Base-by-base conservation (phyloP, 768 basidiomycete genomes). In the Leccinum disarticulatum region DNA sequence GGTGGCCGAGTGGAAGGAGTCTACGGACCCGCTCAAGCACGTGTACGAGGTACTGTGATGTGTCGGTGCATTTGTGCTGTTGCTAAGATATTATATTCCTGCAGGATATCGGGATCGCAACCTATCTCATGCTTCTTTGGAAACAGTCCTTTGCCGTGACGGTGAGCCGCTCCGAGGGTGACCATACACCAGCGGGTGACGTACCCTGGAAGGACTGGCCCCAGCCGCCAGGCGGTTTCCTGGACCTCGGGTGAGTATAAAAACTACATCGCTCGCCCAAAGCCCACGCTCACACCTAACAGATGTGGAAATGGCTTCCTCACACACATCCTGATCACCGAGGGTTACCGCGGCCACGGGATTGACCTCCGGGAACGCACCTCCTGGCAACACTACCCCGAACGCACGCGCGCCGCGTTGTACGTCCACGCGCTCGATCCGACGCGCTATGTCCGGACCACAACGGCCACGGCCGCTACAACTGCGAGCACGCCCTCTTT, bases 61-160 rank as follows among this genome's bases (percentile, higher is more conserved):
- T 19, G 19, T 19, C 19, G 27, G 15, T 47, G 41, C 14, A 4
- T 11, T 6, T 19, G 3, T 43, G 10, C n/a, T 43, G 43, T 19
- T 43, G 43, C 4, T 43, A 5, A 43, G 11, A 31, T 31, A 30
- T 30, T 17, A 41, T 11, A 11, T 6, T 19, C 33, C 15, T 28
- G 27, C 65, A 96, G 90, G 96, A 98, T 70, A 93, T 98, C 36
- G 93, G 93, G 15, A 95, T 98, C 47, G 94, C 94, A 3, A 93
- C 93, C 2, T 98, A 91, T 71, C 79, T 98, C 28, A 93, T 98
- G 75, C 80, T 96, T 1, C 76, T 98, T 4, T 98, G 96, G 96
- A 92, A 89, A 66, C 79, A 83, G 36, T 86, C 85, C 14, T 96
- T 85, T 67, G 67, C 41, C 3, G 13, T 6, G 38, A 31, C 54